phyloP scores from a whole-genome alignment of 805 yeast species.

The Teunomyces stri region DNA sequence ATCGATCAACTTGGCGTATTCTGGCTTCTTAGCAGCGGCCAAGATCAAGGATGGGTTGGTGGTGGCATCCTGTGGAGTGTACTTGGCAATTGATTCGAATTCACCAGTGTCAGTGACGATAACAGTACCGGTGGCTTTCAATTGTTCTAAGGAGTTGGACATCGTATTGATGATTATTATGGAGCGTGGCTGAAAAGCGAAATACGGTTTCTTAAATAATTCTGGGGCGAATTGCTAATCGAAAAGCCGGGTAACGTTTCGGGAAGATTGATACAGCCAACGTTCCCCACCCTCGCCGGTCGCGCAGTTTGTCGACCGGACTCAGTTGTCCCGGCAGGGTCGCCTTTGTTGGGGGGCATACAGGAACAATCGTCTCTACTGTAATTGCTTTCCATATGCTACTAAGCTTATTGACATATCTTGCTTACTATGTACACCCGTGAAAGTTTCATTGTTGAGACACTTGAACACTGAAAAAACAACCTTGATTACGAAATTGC shows the following conservation, averaged over 20 bases:
- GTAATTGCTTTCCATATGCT: too few relatives aligned
- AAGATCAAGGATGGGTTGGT: constrained; percentile 97
- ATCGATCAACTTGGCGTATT: constrained; percentile 87
- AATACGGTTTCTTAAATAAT: background rate
- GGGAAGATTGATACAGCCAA: background rate
- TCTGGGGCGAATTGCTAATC: constrained; percentile 1
- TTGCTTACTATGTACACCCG: too few relatives aligned
- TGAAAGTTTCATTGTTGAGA: background rate
- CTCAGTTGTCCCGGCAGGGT: background rate
- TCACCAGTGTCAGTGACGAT: constrained; percentile 99
- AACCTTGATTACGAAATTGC: background rate
- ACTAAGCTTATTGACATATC: too few relatives aligned
- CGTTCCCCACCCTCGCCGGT: background rate
- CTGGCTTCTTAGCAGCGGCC: constrained; percentile 90
- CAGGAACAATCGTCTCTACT: too few relatives aligned
- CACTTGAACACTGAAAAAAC: background rate
- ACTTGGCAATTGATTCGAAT: constrained; percentile 95
- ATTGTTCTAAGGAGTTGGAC: constrained; percentile 77
- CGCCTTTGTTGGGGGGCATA: too few relatives aligned
- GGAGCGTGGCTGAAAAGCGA: background rate
- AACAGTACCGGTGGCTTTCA: constrained; percentile 91
- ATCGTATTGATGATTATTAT: constrained; percentile 3
- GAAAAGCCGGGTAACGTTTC: constrained; percentile 1
- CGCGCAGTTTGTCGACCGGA: background rate
- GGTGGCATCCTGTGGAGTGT: constrained; percentile 98